A percentile compares a stretch with the other conserved stretches of the same genome.
Conservation (phyloP, 1,284 basidiomycete species). For the Cryptococcus sp. region DNA sequence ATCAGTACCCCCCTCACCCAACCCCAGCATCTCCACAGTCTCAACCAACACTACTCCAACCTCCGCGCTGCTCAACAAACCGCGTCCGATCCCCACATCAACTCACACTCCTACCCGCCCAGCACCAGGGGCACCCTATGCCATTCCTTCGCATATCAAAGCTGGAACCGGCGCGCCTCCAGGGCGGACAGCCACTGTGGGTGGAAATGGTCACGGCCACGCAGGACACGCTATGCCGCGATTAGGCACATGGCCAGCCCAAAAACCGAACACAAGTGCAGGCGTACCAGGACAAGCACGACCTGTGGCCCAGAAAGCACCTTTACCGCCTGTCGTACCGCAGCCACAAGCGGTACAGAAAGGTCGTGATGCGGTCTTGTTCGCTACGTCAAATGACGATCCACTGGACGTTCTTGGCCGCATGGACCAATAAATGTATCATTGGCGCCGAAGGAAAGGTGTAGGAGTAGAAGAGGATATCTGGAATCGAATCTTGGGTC, state of each 20-base stretch:
- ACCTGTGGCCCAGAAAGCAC: constrained; percentile 1
- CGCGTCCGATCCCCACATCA: neutral
- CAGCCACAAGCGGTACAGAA: constrained; percentile 34
- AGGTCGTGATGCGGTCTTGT: constrained; percentile 47
- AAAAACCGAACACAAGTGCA: neutral
- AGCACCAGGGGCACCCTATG: constrained; percentile 29
- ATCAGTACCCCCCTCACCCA: constrained; percentile 21
- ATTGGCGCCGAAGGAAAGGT: neutral
- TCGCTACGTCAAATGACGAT: constrained; percentile 27
- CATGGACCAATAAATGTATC: constrained; percentile 15
- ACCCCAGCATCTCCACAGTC: constrained; percentile 6
- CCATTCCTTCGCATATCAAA: constrained; percentile 27
- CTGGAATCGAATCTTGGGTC: neutral
- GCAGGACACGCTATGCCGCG: constrained; percentile 17
- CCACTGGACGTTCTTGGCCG: constrained; percentile 23
- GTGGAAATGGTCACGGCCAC: constrained; percentile 11
- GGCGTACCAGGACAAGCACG: neutral
- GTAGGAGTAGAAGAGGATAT: neutral
- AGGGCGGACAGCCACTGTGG: constrained; percentile 4
- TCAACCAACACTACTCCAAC: neutral
- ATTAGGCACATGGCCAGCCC: constrained; percentile 32
- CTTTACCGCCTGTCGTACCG: constrained; percentile 6
- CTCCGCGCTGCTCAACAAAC: constrained; percentile 2
- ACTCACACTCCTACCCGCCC: constrained; percentile 2
- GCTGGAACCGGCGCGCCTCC: neutral